Base-by-base conservation (phyloP, 1,139 yeast species). In the Hyphopichia wangnamkhiaoensis region DNA sequence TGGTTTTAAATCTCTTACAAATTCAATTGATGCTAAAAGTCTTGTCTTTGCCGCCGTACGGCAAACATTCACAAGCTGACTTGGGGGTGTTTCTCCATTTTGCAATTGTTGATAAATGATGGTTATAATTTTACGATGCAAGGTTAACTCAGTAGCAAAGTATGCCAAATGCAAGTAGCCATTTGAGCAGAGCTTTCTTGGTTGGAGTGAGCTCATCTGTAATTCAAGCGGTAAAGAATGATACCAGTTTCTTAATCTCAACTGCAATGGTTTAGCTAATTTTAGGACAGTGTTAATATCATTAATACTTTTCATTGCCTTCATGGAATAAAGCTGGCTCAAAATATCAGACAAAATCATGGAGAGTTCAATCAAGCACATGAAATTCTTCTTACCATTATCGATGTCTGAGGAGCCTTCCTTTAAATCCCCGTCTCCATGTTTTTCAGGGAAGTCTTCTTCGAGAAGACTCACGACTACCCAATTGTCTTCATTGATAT, bases 31-130 rank as follows among this genome's bases (percentile, higher is more conserved):
- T 0, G 96, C 96, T 14, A 80, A 62, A 13, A 90, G 66, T 49
- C 97, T 69, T 1, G 95, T 84, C 45, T 76, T 80, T 1, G 96
- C 96, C 0, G 96, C 96, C 20, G 83, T 72, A 33, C 96, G 74
- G 57, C 96, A 88, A 2, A 90, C 91, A 33, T 68, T 69, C 3
- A 82, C 71, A 40, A 71, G 53, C 38, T 89, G 76, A 39, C 78
- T 80, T 7, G 76, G 76, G 1, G 91, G 83, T 2, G 61, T 54
- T 23, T 59, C 57, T 1, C 71, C 71, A 2, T 58, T 51, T 15
- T 50, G 38, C 1, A 79, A 64, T 42, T 74, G 78, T 33, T 70
- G 63, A 40, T 67, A 64, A 29, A 83, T 66, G 1, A 80, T 68
- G 5, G 87, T 72, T 31, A 89, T 80, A 35, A 90, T 89, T 50